These are phyloP conservation scores for Copromyces sp. DNA, from an alignment of 495 filamentous ascomycete genomes.

Conservation along the genomic window DNA sequence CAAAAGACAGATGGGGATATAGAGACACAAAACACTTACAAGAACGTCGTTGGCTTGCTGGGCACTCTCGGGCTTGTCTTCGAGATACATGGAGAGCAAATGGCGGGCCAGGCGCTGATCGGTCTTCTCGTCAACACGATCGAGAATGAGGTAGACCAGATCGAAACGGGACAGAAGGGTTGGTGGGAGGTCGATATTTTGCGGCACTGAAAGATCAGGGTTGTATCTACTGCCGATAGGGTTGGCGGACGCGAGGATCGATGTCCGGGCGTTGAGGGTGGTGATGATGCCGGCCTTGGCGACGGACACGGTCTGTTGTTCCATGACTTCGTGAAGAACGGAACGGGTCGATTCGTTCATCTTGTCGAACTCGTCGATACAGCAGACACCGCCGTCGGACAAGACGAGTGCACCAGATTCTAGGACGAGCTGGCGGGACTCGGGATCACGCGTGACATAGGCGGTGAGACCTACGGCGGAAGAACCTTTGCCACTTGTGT, in stretches of 20 bases:
- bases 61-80: conserved; percentile 86
- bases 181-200: conserved; percentile 95
- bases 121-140: conserved; percentile 77
- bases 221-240: conserved; percentile 98
- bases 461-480: conserved; percentile 98
- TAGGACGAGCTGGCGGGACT: conserved; percentile 89
- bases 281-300: conserved; percentile 99
- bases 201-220: conserved; percentile 84
- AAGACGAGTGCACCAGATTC: conserved; percentile 93
- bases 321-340: conserved; percentile 98
- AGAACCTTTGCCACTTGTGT: conserved; percentile 94
- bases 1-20: not conserved
- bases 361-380: conserved; percentile 99
- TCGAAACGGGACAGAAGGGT: conserved; percentile 94
- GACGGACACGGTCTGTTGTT: conserved; percentile 97
- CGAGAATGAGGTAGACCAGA: conserved; percentile 90
- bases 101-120: conserved; percentile 86
- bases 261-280: conserved; percentile 88
- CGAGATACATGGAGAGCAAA: conserved; percentile 92
- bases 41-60: conserved; percentile 56
- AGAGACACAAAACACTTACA: conserved; percentile 39
- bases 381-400: conserved; percentile 94
- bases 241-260: conserved; percentile 91
- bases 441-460: conserved; percentile 84
- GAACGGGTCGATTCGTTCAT: conserved; percentile 95